These are phyloP conservation scores for Tylopilus sp. DNA, from an alignment of 768 basidiomycete species.

Conservation along the genomic window DNA sequence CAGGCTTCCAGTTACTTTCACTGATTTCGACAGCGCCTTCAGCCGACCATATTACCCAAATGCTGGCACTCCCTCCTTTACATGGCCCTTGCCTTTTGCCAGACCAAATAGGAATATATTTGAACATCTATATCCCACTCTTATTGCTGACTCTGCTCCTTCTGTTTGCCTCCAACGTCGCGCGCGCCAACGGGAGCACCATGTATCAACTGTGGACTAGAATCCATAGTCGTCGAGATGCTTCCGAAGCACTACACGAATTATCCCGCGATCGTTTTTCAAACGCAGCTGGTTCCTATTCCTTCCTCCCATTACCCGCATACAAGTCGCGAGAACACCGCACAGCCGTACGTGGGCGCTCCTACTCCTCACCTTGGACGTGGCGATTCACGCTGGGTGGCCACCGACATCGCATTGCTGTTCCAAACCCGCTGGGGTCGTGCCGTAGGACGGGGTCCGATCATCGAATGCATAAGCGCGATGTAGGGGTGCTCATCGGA, in stretches of 20 bases:
- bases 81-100: slow-evolving; percentile 78
- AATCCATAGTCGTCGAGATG: slow-evolving; percentile 7
- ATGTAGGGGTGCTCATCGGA: slow-evolving; percentile 29
- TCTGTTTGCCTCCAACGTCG: slow-evolving; percentile 33
- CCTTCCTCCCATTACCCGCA: slow-evolving; percentile 18
- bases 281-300: slow-evolving; percentile 5
- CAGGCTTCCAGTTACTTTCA: slow-evolving; percentile 89
- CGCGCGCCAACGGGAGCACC: slow-evolving; percentile 9
- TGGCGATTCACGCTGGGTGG: slow-evolving; percentile 27
- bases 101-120: slow-evolving; percentile 78
- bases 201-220: slow-evolving; percentile 5
- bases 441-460: slow-evolving; percentile 4
- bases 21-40: slow-evolving; percentile 43
- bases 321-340: slow-evolving; percentile 10
- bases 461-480: slow-evolving; percentile 10
- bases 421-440: slow-evolving; percentile 18
- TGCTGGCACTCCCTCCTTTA: slow-evolving; percentile 31
- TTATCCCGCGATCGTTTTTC: slow-evolving; percentile 4
- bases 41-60: slow-evolving; percentile 31
- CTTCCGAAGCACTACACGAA: slow-evolving; percentile 11
- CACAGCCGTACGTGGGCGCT: slow-evolving; percentile 11
- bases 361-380: slow-evolving; percentile 15
- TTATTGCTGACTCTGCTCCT: slow-evolving; percentile 54
- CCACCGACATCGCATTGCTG: slow-evolving; percentile 21
- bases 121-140: slow-evolving; percentile 67